These are phyloP conservation scores for Candida albicans DNA, from an alignment of 1,139 yeast genomes.

Conservation along the genomic window DNA sequence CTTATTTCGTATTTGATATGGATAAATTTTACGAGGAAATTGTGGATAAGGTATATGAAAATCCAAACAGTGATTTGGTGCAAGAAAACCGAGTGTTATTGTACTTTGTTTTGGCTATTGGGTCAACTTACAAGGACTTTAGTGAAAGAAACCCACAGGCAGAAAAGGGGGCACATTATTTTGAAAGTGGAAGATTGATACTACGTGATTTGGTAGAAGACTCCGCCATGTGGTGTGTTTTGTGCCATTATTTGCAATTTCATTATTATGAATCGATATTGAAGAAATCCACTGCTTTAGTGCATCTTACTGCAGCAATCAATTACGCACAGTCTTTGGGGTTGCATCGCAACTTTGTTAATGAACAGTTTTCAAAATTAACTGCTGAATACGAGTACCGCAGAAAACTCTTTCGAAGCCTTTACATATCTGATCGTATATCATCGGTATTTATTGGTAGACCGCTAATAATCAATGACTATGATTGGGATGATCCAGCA, in stretches of 20 bases:
- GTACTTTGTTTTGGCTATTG: constrained; percentile 42
- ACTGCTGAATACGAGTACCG: constrained; percentile 20
- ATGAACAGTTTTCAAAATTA: constrained; percentile 19
- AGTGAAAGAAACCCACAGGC: constrained; percentile 19
- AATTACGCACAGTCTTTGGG: constrained; percentile 28
- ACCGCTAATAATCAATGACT: constrained; percentile 37
- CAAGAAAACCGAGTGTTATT: constrained; percentile 26
- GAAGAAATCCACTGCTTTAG: constrained; percentile 45
- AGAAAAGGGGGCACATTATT: constrained; percentile 22
- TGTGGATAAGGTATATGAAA: constrained; percentile 26
- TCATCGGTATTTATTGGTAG: constrained; percentile 42
- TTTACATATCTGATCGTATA: constrained; percentile 42
- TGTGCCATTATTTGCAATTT: constrained; percentile 37
- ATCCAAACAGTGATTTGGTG: constrained; percentile 19
- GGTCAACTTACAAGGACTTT: constrained; percentile 29
- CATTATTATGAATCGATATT: constrained; percentile 40
- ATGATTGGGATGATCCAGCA: constrained; percentile 42
- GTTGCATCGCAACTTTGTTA: constrained; percentile 24
- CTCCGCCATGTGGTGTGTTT: constrained; percentile 43
- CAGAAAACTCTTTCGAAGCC: constrained; percentile 40
- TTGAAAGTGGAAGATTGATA: constrained; percentile 33
- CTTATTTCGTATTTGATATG: constrained; percentile 36
- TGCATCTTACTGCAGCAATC: constrained; percentile 27
- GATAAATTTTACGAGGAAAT: constrained; percentile 26
- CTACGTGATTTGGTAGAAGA: constrained; percentile 34